Conservation (phyloP, 2,329 filamentous ascomycete genomes). For the Microascus cirrosus region DNA sequence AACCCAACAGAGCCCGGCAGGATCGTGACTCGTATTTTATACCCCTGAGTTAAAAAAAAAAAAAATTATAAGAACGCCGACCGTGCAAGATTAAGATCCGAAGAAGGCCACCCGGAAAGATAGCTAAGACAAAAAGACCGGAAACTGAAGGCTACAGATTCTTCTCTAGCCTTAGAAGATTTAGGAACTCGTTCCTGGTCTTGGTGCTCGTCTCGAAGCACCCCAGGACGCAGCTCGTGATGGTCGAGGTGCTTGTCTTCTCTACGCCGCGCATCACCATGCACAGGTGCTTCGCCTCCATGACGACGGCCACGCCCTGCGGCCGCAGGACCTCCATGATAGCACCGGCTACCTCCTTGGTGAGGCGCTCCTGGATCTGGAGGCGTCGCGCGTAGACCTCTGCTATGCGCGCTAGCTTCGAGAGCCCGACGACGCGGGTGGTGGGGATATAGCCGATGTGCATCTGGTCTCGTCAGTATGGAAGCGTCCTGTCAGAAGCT, state of each 20-base stretch:
- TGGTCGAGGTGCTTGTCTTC: conserved; percentile 77
- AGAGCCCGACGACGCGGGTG: conserved; percentile 84
- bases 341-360: conserved; percentile 89
- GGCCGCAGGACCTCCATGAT: conserved; percentile 89
- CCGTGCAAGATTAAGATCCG: neutral
- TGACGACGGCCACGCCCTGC: conserved; percentile 90
- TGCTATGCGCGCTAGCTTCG: conserved; percentile 88
- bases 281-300: conserved; percentile 93
- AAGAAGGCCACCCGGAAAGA: neutral
- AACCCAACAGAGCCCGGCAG: neutral
- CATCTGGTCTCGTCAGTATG: conserved; percentile 49
- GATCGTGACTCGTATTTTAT: neutral
- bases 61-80: neutral
- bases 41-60: neutral
- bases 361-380: conserved; percentile 92
- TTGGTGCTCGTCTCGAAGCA: conserved; percentile 88
- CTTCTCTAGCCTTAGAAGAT: conserved; percentile 54
- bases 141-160: neutral
- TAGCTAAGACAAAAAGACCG: neutral
- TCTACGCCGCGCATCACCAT: conserved; percentile 99
- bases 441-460: conserved; percentile 97
- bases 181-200: conserved; percentile 92
- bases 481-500: neutral
- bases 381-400: conserved; percentile 92
- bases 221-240: conserved; percentile 95